Base-by-base conservation (phyloP, 2,329 filamentous ascomycete genomes). In the Trichoderma pleuroti region DNA sequence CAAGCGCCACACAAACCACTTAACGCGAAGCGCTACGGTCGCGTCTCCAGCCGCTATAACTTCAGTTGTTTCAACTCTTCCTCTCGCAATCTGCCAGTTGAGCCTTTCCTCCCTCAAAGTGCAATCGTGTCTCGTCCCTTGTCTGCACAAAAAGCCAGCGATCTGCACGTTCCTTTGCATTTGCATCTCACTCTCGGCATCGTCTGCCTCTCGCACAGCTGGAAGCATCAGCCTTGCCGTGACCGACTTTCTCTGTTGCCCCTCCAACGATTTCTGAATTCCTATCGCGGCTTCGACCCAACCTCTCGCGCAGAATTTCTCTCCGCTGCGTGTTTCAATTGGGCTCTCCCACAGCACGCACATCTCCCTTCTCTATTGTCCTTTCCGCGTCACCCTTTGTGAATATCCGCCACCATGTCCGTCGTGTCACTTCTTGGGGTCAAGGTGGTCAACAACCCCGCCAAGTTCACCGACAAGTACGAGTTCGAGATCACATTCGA, bases 401-500 rank as follows among this genome's bases (percentile, higher is more conserved):
- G 34, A 70, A 72, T 68, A 70, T 68, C 61, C 72, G 70, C 71
- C 77, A 78, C 68, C 75, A 98, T 98, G 96, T 98, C 96, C 80
- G 93, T 98, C 79, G 94, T 99, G 74, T 97, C 94, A 76, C 90
- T 99, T 72, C 89, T 99, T 75, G 95, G 95, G 79, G 96, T 99
- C 78, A 93, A 96, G 82, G 93, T 99, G 76, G 87, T 94, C 81
- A 98, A 99, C 88, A 99, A 99, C 85, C 96, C 96, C 78, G 94
- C 96, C 78, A 90, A 92, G 76, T 98, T 99, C 84, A 92, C 90
- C 77, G 92, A 95, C 80, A 90, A 93, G 68, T 99, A 99, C 82
- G 91, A 96, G 82, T 97, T 99, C 76, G 95, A 99, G 83, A 98
- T 99, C 81, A 99, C 96, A 21, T 99, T 99, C 74, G 96, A 99